Evolutionary conservation across 164 flowering plant genomes (phyloP).

Genomic region (Platanus orientalis): DNA sequence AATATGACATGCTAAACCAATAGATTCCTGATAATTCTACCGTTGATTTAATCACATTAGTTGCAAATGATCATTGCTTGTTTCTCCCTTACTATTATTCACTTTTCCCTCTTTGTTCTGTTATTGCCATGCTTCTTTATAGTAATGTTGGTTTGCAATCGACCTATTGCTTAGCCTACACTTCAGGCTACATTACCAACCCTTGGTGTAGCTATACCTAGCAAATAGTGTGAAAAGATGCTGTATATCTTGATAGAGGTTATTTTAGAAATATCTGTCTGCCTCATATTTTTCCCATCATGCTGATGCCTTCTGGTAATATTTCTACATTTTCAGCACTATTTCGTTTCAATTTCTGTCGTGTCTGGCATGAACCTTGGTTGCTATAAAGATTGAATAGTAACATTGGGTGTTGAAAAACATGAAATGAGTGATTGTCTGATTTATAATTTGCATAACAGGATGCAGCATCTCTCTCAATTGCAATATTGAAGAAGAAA

Average conservation of each 20-base stretch:
- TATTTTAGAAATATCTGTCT: no score
- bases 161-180: not conserved
- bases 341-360: no score
- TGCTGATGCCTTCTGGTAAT: not conserved
- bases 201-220: no score
- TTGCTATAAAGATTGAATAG: no score
- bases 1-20: not conserved
- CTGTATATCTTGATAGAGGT: no score
- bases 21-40: not conserved
- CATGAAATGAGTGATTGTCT: not conserved
- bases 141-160: not conserved
- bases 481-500: conserved; percentile 76
- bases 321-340: not conserved
- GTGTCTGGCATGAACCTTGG: no score
- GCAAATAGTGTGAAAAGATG: no score
- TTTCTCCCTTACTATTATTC: not conserved
- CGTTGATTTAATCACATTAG: not conserved
- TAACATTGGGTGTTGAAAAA: not conserved
- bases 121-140: not conserved
- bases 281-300: no score
- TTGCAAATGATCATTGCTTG: not conserved
- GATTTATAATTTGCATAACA: conserved; percentile 20
- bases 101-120: not conserved
- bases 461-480: conserved; percentile 93
- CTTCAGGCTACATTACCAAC: no score